Percentiles rank a stretch among this genome's conserved stretches.
phyloP scores from a whole-genome alignment of 306 rosid genomes.

The Castanopsis chinensis region DNA sequence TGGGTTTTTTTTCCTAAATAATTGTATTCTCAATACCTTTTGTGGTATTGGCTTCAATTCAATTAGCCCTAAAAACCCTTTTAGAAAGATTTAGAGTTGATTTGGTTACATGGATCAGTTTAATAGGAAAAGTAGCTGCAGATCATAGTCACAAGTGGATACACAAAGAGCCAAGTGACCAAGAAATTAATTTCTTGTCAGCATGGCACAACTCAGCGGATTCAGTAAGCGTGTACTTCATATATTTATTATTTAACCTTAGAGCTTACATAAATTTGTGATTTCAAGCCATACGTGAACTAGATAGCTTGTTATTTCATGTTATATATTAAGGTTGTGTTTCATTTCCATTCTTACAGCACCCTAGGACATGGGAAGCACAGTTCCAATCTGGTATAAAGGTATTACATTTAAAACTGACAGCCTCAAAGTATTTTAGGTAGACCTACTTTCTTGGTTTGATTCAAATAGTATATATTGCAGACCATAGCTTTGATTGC shows the following conservation, averaged over 20 bases:
- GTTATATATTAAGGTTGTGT: slow-evolving; percentile 8
- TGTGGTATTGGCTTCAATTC: not conserved
- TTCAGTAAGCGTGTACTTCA: slow-evolving; percentile 37
- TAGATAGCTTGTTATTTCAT: slow-evolving; percentile 21
- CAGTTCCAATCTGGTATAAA: slow-evolving; percentile 98
- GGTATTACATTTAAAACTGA: slow-evolving; percentile 36
- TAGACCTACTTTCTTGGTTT: not conserved
- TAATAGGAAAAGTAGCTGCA: slow-evolving; percentile 97
- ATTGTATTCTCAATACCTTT: not conserved
- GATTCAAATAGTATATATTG: slow-evolving; percentile 13
- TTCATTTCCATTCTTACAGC: slow-evolving; percentile 48
- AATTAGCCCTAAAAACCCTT: not conserved
- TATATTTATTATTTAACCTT: not conserved
- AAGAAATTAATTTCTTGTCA: slow-evolving; percentile 87
- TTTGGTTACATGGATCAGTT: slow-evolving; percentile 43
- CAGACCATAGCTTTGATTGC: slow-evolving; percentile 97
- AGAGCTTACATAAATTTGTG: not conserved
- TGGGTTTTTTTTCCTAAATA: not conserved
- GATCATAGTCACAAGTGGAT: slow-evolving; percentile 99
- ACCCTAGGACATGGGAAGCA: slow-evolving; percentile 99
- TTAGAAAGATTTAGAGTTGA: not conserved
- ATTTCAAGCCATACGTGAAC: slow-evolving; percentile 2
- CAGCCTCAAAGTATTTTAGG: not conserved
- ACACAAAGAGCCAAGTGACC: slow-evolving; percentile 85
- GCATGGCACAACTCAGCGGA: slow-evolving; percentile 96